These are phyloP conservation scores for Globisporangium recalcitrans DNA, from an alignment of 352 stramenopile genomes.

Conservation along the genomic window DNA sequence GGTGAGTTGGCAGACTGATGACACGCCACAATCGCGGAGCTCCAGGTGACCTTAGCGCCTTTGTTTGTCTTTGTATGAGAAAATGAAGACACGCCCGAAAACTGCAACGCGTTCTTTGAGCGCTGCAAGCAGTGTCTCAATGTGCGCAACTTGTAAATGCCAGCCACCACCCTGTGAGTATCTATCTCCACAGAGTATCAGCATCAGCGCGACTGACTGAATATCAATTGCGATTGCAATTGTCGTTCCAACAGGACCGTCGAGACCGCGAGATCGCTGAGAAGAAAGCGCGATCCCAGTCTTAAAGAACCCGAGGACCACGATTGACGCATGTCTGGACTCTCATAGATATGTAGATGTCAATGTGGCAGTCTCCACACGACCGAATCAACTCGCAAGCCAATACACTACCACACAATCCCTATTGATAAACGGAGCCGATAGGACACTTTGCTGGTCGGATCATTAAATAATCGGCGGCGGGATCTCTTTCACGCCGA, in stretches of 20 bases:
- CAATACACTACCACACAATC: neutral
- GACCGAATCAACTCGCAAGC: neutral
- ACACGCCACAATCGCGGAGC: neutral
- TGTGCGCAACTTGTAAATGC: slow-evolving; percentile 14
- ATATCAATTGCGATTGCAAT: neutral
- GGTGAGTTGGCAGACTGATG: neutral
- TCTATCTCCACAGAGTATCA: too few species aligned
- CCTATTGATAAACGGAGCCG: neutral
- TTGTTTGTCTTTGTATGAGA: slow-evolving; percentile 20
- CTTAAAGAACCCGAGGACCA: neutral
- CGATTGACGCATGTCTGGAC: neutral
- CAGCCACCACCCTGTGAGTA: neutral
- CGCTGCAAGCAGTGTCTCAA: slow-evolving; percentile 67
- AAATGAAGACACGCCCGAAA: slow-evolving; percentile 40
- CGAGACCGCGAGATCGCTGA: slow-evolving; percentile 33
- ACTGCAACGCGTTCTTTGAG: slow-evolving; percentile 54
- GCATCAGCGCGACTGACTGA: neutral
- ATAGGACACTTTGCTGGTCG: neutral
- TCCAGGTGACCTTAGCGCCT: neutral
- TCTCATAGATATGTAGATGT: neutral
- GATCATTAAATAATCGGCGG: slow-evolving; percentile 49
- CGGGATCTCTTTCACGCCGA: slow-evolving; percentile 60
- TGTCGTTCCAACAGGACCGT: slow-evolving; percentile 22
- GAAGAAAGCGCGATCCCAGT: slow-evolving; percentile 24
- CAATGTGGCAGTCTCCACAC: neutral